Base-by-base conservation (phyloP, 306 rosid genomes). In the Ormosia emarginata region DNA sequence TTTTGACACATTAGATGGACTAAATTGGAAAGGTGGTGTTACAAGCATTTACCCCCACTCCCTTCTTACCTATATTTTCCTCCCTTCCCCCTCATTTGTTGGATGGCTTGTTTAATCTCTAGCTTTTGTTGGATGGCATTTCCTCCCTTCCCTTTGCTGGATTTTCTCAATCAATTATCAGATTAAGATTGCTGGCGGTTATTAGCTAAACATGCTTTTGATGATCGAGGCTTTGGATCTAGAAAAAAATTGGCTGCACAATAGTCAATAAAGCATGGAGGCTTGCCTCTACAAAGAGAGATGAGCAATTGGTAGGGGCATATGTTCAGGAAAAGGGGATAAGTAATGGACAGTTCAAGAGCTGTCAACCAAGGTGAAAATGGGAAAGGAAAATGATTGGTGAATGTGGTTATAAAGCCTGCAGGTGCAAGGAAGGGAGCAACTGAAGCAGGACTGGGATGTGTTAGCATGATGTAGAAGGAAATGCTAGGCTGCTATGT, bases 261-360 rank as follows among this genome's bases (percentile, higher is more conserved):
- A 52, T 71, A 62, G 58, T 59, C 11, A 70, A 32, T 62, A 15
- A 70, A 70, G 68, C 83, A 47, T 2, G 56, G 64, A 59, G 37
- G 18, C 56, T 80, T 71, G 74, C n/a, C 29, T 71, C 44, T 59
- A 36, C 43, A 61, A 10, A 69, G 46, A 79, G 78, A 12, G 71
- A 59, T 71, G 53, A 8, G 53, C 64, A 59, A 49, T 47, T 71
- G 43, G 29, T n/a, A 68, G 34, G 34, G 56, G 36, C 49, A 68
- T 41, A 40, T 64, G 41, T 34, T 49, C 53, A 17, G 34, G 65
- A 68, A 43, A 11, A 68, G 59, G 59, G 69, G 17, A 56, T 17
- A 5, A 77, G 29, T 67, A 30, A 7, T 39, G 33, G 75, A 6
- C 57, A 67, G 13, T 67, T 56, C 75, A 57, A 9, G 52, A 29